Evolutionary conservation across 176 grass and related monocot genomes (phyloP).

Genomic region (Carex kokanica): DNA sequence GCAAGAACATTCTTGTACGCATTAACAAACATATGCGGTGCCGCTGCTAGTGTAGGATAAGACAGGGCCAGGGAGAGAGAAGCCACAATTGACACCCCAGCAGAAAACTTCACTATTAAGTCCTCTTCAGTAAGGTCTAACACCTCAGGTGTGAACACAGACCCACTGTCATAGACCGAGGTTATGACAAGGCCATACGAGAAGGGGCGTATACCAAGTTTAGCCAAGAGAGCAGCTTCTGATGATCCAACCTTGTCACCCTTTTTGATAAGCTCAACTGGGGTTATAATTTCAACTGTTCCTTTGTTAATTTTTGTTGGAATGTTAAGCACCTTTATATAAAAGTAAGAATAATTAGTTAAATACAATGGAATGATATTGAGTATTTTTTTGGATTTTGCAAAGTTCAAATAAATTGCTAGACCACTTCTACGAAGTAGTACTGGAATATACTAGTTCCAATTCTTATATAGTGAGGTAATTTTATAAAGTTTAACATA

Average conservation of each 20-base stretch:
- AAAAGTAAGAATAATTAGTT: constrained; percentile 3
- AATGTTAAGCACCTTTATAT: constrained; percentile 66
- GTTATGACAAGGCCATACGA: constrained; percentile 64
- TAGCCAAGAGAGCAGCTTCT: constrained; percentile 72
- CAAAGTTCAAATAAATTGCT: background rate
- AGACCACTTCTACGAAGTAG: background rate
- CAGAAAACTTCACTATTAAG: constrained; percentile 52
- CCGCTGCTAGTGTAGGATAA: constrained; percentile 71
- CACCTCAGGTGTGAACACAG: constrained; percentile 82
- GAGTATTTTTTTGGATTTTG: background rate
- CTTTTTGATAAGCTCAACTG: constrained; percentile 78
- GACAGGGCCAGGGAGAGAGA: constrained; percentile 64
- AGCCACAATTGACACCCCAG: constrained; percentile 67
- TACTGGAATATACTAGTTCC: background rate
- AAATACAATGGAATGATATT: background rate
- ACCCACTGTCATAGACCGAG: constrained; percentile 60
- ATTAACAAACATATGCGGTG: constrained; percentile 78
- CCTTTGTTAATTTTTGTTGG: constrained; percentile 96
- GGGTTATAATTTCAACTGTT: constrained; percentile 81
- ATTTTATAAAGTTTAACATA: background rate
- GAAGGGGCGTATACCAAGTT: constrained; percentile 75
- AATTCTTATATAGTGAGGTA: background rate
- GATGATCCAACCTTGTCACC: constrained; percentile 83
- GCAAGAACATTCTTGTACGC: constrained; percentile 88
- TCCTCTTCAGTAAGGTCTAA: constrained; percentile 76